phyloP scores from a whole-genome alignment of 2,329 filamentous ascomycete genomes.

The Colletotrichum sublineola region DNA sequence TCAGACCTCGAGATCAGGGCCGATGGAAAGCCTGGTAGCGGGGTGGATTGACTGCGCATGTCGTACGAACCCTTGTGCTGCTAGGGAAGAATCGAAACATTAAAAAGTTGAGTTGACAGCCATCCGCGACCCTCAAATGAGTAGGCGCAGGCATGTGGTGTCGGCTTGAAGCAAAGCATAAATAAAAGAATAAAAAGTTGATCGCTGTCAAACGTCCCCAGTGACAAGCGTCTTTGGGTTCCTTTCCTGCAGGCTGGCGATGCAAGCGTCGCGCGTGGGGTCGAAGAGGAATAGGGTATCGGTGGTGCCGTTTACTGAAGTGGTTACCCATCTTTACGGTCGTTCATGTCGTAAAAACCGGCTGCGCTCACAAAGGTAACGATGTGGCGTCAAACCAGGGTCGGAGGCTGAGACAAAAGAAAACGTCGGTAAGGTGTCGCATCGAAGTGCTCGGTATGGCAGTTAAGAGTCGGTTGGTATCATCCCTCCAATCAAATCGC shows the following conservation, averaged over 20 bases:
- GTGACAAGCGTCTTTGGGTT: slow-evolving; percentile 33
- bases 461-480: not conserved
- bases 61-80: slow-evolving; percentile 31
- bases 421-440: slow-evolving; percentile 36
- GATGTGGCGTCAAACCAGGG: slow-evolving; percentile 13
- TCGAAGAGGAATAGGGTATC: slow-evolving; percentile 36
- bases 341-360: slow-evolving; percentile 35
- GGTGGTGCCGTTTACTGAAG: slow-evolving; percentile 26
- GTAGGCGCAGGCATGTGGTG: not conserved
- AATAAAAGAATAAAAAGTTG: slow-evolving; percentile 11
- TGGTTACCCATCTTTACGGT: slow-evolving; percentile 28
- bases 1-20: not conserved
- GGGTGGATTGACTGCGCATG: slow-evolving; percentile 30
- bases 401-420: slow-evolving; percentile 25
- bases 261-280: slow-evolving; percentile 35
- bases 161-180: slow-evolving; percentile 11
- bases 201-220: slow-evolving; percentile 35
- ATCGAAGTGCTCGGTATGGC: slow-evolving; percentile 36
- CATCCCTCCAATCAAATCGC: slow-evolving; percentile 20
- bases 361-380: slow-evolving; percentile 2
- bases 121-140: not conserved
- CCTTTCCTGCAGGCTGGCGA: slow-evolving; percentile 40
- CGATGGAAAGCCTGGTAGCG: not conserved
- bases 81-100: slow-evolving; percentile 39
- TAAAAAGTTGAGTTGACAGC: slow-evolving; percentile 22